Evolutionary conservation across 1,139 yeast species (phyloP).

Genomic region (Yamadazyma kanchanaburiensis): DNA sequence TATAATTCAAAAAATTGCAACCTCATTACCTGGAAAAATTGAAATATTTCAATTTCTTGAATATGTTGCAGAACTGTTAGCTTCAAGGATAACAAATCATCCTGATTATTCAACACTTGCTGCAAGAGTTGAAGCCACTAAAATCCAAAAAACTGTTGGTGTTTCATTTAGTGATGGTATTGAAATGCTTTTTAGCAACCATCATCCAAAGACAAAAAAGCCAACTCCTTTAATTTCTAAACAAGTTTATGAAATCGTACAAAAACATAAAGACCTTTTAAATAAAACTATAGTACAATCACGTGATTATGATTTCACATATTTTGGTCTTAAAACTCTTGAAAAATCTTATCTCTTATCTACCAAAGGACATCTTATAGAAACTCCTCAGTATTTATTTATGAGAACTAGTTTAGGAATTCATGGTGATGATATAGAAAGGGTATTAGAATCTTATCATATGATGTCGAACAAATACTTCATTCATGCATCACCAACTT

Average conservation of each 20-base stretch:
- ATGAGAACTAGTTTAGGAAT: conserved; percentile 55
- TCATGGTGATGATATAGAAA: conserved; percentile 36
- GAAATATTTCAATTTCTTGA: conserved; percentile 30
- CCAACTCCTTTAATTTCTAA: conserved; percentile 11
- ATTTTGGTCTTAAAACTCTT: conserved; percentile 53
- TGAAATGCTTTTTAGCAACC: conserved; percentile 15
- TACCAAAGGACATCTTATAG: conserved; percentile 33
- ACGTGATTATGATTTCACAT: conserved; percentile 42
- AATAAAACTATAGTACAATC: conserved; percentile 32
- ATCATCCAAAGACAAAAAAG: conserved; percentile 12
- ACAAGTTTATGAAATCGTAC: conserved; percentile 26
- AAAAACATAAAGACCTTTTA: conserved; percentile 26
- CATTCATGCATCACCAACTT: conserved; percentile 56
- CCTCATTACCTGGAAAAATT: conserved; percentile 33
- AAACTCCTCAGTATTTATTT: conserved; percentile 50
- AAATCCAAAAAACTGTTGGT: conserved; percentile 26
- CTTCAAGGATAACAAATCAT: conserved; percentile 42
- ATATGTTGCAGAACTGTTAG: conserved; percentile 42
- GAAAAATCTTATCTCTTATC: conserved; percentile 45
- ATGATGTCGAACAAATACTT: conserved; percentile 50
- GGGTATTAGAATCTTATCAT: conserved; percentile 46
- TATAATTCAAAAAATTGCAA: conserved; percentile 18
- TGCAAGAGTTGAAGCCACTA: conserved; percentile 38
- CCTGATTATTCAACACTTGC: conserved; percentile 49
- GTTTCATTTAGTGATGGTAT: conserved; percentile 34